Evolutionary conservation across 495 filamentous ascomycete genomes (phyloP), one percentile per base, ranked within the genome.

Genomic region (Talaromyces borbonicus): DNA sequence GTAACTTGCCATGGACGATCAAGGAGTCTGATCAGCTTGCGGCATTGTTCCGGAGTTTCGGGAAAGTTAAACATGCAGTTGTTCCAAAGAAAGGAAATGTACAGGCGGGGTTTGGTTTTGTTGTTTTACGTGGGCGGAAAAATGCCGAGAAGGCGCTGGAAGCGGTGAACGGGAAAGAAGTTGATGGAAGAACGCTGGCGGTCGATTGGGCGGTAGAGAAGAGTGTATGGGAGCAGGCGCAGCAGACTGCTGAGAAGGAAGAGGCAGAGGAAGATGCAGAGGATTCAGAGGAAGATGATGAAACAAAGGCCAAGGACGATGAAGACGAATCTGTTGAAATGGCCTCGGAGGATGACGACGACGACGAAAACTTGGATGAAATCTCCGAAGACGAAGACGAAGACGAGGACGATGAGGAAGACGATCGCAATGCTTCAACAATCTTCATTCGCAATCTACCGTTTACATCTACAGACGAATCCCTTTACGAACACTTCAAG

Each of bases 141-240:
- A 93, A 96, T 63, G 90, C 93, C 0, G 83, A 97, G 65, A 92
- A 80, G 65, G 92, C 92, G 1, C 68, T 99, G 41, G 76, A 80
- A 51, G 75, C 68, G 6, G 65, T 96, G 43, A 97, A 99, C 67
- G 93, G 90, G 15, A 95, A 83, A 61, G 78, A 82, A 51, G 72
- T 99, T 15, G 87, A 95, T 63, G 92, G 90, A 9, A 71, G 92
- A 49, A 81, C 77, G 24, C 52, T 96, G 39, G 90, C 90, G 7
- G 90, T 96, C 4, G 92, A 98, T 72, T 96, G 87, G 87, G 89
- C 90, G 18, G 90, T 96, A 1, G 87, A 95, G 43, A 96, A 90
- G 65, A 73, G 83, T 36, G 75, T 79, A 3, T 96, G 90, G 89
- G 75, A 94, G 42, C 70, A 74, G 26, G 57, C 55, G 64, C 58